Base-by-base conservation (phyloP, 1,139 yeast species). In the Candida sp. region DNA sequence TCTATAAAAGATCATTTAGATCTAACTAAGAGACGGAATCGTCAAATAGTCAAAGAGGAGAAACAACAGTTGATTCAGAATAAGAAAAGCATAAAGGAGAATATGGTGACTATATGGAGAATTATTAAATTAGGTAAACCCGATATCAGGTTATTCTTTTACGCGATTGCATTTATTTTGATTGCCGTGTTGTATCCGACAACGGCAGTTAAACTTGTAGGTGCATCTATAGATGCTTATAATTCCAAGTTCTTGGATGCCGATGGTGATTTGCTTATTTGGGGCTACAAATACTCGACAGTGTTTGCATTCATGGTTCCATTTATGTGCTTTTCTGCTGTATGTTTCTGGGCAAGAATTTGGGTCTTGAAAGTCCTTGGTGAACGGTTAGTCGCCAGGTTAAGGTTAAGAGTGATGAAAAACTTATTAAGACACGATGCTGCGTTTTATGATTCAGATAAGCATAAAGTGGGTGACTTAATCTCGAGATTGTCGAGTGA, bases 381-480 rank as follows among this genome's bases (percentile, higher is more conserved):
- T 11, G 77, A 72, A 54, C 48, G 70, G 42, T 58, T 73, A 25
- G 72, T 73, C 7, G 79, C 82, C 4, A 56, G 81, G 38, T 65
- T 78, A 36, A 61, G 83, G 42, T 62, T 73, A 22, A 53, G 73
- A 47, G 75, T 75, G 3, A 75, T 77, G 76, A 73, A 75, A 51
- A 68, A 73, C 49, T 62, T 77, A 52, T 60, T 78, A 36, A 64
- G 81, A 34, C 81, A 77, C 53, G 83, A 78, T 52, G 58, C 79
- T 6, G 66, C 70, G 3, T 78, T 75, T 49, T 78, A 70, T 48
- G 82, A 78, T 51, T 63, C 66, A 36, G 81, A 76, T 32, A 77
- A 75, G 49, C 74, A 78, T 54, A 74, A 77, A 49, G 79, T 77
- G 2, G 82, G 83, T n/a, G 78, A 77, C 47, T 69, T 78, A 49